phyloP scores from a whole-genome alignment of 1,284 basidiomycete genomes.

The Chalciporus sp. region DNA sequence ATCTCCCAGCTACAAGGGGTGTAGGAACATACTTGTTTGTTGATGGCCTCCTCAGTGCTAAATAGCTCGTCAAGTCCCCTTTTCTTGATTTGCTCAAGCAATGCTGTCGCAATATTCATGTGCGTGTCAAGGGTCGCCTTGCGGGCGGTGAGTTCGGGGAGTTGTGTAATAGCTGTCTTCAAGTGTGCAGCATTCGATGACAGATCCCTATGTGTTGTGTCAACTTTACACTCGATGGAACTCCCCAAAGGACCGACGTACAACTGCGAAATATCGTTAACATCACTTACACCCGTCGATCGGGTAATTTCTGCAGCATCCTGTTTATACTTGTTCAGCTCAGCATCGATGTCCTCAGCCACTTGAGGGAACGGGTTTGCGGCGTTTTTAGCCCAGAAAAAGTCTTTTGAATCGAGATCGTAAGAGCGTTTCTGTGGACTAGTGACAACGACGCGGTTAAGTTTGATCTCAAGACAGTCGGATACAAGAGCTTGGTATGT shows the following conservation, averaged over 20 bases:
- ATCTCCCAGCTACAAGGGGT: not conserved
- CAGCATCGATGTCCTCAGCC: constrained; percentile 94
- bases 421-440: constrained; percentile 84
- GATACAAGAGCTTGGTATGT: constrained; percentile 99
- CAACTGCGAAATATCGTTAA: constrained; percentile 95
- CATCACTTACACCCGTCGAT: constrained; percentile 93
- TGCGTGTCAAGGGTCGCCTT: constrained; percentile 97
- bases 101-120: constrained; percentile 98
- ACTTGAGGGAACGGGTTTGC: constrained; percentile 98
- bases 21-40: constrained; percentile 63
- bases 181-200: constrained; percentile 93
- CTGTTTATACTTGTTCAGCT: constrained; percentile 93
- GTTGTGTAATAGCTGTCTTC: constrained; percentile 96
- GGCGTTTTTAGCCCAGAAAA: constrained; percentile 98
- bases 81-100: constrained; percentile 95
- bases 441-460: constrained; percentile 90
- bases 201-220: constrained; percentile 66
- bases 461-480: constrained; percentile 95
- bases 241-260: constrained; percentile 41
- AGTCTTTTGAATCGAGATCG: constrained; percentile 97
- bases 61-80: constrained; percentile 96
- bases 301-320: constrained; percentile 98
- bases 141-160: constrained; percentile 96
- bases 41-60: constrained; percentile 91
- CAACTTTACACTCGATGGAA: constrained; percentile 5